Conservation (phyloP, 164 flowering plant genomes). For the Annona cherimola region DNA sequence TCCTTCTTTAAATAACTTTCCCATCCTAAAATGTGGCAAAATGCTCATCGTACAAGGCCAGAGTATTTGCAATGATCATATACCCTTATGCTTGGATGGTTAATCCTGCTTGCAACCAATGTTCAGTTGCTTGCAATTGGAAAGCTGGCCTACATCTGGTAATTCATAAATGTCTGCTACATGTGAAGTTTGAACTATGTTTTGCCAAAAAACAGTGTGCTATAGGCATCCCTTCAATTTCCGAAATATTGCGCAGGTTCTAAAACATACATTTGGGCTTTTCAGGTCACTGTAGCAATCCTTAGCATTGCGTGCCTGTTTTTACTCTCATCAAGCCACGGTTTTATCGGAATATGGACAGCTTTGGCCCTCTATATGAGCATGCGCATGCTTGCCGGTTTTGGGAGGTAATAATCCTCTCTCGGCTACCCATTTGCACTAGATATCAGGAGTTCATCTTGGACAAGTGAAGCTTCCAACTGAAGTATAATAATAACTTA, state of each 20-base stretch:
- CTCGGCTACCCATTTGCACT: background rate
- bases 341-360: slow-evolving; percentile 81
- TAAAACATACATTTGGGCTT: background rate
- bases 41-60: background rate
- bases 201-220: background rate
- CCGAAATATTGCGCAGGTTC: background rate
- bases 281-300: slow-evolving; percentile 74
- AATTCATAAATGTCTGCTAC: background rate
- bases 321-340: slow-evolving; percentile 46
- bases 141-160: background rate
- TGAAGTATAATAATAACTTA: background rate
- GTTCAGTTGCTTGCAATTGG: background rate
- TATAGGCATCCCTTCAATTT: background rate
- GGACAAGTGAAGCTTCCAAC: too few relatives aligned
- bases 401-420: slow-evolving; percentile 56
- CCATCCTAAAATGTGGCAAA: too few relatives aligned
- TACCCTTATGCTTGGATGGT: background rate
- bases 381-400: slow-evolving; percentile 60
- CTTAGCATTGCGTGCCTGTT: slow-evolving; percentile 57
- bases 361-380: slow-evolving; percentile 80
- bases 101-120: background rate
- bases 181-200: background rate
- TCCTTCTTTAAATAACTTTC: too few relatives aligned
- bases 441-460: background rate
- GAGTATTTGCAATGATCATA: background rate